Conservation (phyloP, 768 basidiomycete species). For the Tulasnella sp. region DNA sequence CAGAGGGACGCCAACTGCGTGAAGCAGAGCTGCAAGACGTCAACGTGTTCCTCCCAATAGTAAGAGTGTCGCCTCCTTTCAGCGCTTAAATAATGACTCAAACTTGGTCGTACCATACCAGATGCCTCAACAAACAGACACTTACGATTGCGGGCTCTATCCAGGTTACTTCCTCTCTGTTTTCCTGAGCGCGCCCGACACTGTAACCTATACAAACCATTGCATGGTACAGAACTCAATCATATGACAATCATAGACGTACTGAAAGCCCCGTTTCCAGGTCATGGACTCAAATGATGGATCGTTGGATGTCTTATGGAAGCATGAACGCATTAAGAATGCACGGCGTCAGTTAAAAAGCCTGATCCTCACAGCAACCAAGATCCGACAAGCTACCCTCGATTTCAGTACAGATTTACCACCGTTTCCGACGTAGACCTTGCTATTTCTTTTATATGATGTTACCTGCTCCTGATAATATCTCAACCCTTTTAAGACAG, state of each 20-base stretch:
- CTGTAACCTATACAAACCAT: neutral
- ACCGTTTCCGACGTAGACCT: neutral
- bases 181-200: neutral
- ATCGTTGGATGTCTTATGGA: neutral
- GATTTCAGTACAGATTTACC: neutral
- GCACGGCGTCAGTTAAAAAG: neutral
- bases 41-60: neutral
- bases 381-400: neutral
- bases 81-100: too few species aligned
- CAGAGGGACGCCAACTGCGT: neutral
- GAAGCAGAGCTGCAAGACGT: neutral
- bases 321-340: neutral
- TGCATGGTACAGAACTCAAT: neutral
- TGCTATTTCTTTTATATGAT: too few species aligned
- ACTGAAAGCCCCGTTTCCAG: neutral
- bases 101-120: too few species aligned
- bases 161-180: neutral
- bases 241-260: too few species aligned
- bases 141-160: neutral
- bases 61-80: neutral
- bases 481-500: too few species aligned
- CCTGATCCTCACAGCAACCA: neutral
- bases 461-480: too few species aligned
- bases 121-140: neutral
- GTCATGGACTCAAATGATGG: too few species aligned